Percentiles rank a stretch among this genome's conserved stretches.
Evolutionary conservation across 331 rosid genomes (phyloP).

Genomic region (Quercus lobata): DNA sequence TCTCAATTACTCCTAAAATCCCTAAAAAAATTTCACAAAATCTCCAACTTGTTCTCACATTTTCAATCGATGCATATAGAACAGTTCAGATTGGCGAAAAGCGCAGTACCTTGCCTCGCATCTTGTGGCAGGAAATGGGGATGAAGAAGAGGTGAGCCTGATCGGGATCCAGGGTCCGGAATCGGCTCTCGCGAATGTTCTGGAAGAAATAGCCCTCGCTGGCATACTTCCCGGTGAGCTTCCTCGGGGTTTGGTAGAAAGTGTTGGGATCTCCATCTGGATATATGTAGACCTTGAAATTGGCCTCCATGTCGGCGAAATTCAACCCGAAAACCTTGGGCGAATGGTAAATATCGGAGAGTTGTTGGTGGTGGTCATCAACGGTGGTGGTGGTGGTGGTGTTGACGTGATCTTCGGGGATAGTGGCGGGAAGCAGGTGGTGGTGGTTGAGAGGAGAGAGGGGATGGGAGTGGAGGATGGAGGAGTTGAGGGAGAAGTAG

Average conservation of each 20-base stretch:
- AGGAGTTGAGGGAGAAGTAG: constrained; percentile 66
- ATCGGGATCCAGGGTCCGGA: constrained; percentile 78
- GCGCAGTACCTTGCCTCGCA: constrained; percentile 89
- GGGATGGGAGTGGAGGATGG: constrained; percentile 30
- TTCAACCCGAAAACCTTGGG: constrained; percentile 69
- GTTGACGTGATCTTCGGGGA: not conserved
- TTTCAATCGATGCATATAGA: not conserved
- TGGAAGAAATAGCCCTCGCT: constrained; percentile 95
- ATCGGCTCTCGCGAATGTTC: constrained; percentile 78
- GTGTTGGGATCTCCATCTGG: constrained; percentile 96
- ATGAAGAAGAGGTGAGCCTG: constrained; percentile 90
- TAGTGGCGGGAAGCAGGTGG: not conserved
- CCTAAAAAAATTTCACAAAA: not conserved
- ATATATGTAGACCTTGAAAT: constrained; percentile 81
- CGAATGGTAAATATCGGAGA: constrained; percentile 59
- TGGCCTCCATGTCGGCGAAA: constrained; percentile 76
- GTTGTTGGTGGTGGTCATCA: constrained; percentile 2
- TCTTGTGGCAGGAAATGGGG: constrained; percentile 94
- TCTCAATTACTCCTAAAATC: too few species aligned
- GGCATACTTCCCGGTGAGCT: constrained; percentile 90
- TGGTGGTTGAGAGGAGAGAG: constrained; percentile 22
- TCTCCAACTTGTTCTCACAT: not conserved
- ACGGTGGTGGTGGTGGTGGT: constrained; percentile 1
- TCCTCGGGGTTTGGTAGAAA: constrained; percentile 90
- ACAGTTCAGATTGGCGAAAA: too few species aligned